Evolutionary conservation across 305 asterid genomes (phyloP).

Genomic region (Coffea humblotiana): DNA sequence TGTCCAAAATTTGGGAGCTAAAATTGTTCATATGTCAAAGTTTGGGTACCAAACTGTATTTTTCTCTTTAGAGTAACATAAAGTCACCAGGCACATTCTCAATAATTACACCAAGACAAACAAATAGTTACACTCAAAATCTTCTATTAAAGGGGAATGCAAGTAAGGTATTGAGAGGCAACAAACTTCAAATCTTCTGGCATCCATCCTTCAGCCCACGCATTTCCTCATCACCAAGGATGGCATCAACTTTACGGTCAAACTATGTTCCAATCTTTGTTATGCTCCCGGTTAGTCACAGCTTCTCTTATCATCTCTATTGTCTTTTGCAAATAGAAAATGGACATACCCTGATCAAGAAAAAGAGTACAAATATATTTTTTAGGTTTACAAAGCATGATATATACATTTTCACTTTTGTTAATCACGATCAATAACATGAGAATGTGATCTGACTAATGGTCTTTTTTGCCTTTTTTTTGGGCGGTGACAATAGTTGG

Average conservation of each 20-base stretch:
- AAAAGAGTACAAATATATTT: no score
- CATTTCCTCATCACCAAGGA: not conserved
- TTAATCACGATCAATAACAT: no score
- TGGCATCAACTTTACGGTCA: not conserved
- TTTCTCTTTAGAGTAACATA: not conserved
- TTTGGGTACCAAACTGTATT: no score
- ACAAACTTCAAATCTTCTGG: not conserved
- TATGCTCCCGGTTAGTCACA: constrained; percentile 16
- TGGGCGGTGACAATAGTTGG: constrained; percentile 42
- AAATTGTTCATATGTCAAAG: no score
- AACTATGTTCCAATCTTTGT: constrained; percentile 19
- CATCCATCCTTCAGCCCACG: not conserved
- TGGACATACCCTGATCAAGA: not conserved
- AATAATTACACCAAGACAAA: not conserved
- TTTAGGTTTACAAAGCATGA: no score
- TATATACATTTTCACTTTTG: no score
- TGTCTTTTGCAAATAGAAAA: not conserved
- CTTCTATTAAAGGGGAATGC: constrained; percentile 10
- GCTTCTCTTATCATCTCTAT: not conserved
- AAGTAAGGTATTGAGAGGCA: not conserved
- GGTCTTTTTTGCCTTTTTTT: no score
- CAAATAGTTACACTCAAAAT: not conserved
- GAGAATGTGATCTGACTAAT: no score
- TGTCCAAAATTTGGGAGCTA: no score
- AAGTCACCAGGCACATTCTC: not conserved